Evolutionary conservation across 768 basidiomycete genomes (phyloP).

Genomic region (Trametes villosa): DNA sequence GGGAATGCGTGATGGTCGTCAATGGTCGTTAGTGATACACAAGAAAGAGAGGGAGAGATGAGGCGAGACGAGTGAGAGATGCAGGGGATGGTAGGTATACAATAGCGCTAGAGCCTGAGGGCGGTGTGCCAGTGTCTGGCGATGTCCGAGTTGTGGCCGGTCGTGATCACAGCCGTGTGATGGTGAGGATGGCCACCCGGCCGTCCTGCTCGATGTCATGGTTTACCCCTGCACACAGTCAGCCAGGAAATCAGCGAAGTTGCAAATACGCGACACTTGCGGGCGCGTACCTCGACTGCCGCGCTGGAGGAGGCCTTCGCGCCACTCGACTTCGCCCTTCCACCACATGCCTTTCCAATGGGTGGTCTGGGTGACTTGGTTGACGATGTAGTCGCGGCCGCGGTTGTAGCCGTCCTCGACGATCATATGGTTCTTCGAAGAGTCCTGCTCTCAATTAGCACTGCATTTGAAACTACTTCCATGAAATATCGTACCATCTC

Average conservation of each 20-base stretch:
- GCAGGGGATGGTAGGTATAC: too few species aligned
- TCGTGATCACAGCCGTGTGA: constrained; percentile 47
- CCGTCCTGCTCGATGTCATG: constrained; percentile 86
- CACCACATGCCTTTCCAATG: constrained; percentile 71
- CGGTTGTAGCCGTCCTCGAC: constrained; percentile 79
- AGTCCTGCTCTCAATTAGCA: constrained; percentile 43
- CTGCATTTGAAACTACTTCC: neutral
- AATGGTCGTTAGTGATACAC: constrained; percentile 13
- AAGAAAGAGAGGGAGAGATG: neutral
- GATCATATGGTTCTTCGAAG: constrained; percentile 71
- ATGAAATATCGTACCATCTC: constrained; percentile 52
- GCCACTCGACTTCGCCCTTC: constrained; percentile 80
- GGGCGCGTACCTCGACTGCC: constrained; percentile 62
- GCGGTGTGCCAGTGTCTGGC: neutral
- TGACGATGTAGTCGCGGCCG: constrained; percentile 80
- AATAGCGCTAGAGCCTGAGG: too few species aligned
- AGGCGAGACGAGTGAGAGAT: neutral
- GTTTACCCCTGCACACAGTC: constrained; percentile 69
- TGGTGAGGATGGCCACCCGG: constrained; percentile 76
- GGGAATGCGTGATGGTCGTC: constrained; percentile 6
- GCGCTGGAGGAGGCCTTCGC: constrained; percentile 65
- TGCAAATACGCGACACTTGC: too few species aligned
- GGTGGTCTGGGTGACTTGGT: constrained; percentile 61
- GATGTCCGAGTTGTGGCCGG: neutral
- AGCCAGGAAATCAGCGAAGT: too few species aligned